Percentiles rank a stretch among this genome's conserved stretches.
Conservation (phyloP, 2,329 filamentous ascomycete genomes). For the Parasarocladium wereldwijsianum region DNA sequence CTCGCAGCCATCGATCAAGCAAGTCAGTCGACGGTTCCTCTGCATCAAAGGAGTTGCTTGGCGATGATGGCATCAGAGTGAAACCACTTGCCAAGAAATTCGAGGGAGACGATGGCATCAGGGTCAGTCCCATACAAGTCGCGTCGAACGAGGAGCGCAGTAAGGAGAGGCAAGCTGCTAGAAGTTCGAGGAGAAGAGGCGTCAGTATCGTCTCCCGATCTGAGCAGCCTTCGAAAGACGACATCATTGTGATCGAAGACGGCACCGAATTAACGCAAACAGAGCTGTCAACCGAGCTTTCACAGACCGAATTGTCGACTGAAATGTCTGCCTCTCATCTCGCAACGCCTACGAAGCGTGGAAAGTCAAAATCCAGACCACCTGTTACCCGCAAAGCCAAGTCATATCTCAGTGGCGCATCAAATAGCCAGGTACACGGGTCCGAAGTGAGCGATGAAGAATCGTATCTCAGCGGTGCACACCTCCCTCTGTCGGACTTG, state of each 20-base stretch:
- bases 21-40: conserved; percentile 17
- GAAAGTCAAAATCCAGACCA: conserved; percentile 13
- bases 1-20: conserved; percentile 21
- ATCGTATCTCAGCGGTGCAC: conserved; percentile 12
- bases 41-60: conserved; percentile 11
- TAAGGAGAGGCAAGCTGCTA: conserved; percentile 1
- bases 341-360: conserved; percentile 23
- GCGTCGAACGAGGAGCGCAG: conserved; percentile 6
- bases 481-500: conserved; percentile 16
- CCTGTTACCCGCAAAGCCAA: conserved; percentile 13
- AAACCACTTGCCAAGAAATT: conserved; percentile 20
- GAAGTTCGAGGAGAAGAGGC: conserved; percentile 1
- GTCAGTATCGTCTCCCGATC: background rate
- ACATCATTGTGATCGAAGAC: background rate
- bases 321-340: conserved; percentile 1
- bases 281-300: conserved; percentile 8
- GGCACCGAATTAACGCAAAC: too few species aligned
- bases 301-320: conserved; percentile 1
- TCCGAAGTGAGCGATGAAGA: conserved; percentile 16
- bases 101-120: conserved; percentile 17
- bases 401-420: conserved; percentile 9
- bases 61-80: conserved; percentile 29
- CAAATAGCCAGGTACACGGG: conserved; percentile 13
- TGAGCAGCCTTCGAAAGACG: background rate
- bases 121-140: conserved; percentile 10